Conservation (phyloP, 2,329 filamentous ascomycete genomes). For the Arthrobotrys iridis region DNA sequence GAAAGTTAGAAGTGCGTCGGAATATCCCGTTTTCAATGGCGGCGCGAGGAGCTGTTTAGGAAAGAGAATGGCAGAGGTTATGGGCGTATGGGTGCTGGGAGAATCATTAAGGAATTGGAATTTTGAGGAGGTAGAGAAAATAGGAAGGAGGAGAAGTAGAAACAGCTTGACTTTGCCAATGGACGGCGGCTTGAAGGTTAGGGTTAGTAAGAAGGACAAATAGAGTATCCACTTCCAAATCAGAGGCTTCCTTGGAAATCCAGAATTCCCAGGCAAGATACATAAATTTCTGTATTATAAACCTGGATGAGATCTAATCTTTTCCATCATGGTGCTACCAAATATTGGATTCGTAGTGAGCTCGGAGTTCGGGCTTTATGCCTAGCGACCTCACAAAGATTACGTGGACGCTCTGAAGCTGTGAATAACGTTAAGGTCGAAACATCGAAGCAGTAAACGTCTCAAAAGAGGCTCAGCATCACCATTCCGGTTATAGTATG, state of each 20-base stretch:
- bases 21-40: slow-evolving; percentile 50
- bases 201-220: slow-evolving; percentile 20
- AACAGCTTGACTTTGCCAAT: slow-evolving; percentile 50
- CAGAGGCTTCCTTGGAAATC: too few species aligned
- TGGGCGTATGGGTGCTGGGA: slow-evolving; percentile 49
- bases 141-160: slow-evolving; percentile 45
- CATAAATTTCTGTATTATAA: too few species aligned
- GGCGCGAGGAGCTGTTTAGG: slow-evolving; percentile 52
- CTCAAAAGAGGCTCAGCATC: slow-evolving; percentile 12
- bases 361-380: background rate
- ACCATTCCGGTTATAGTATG: background rate
- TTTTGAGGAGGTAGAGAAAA: slow-evolving; percentile 48
- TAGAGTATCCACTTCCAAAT: background rate
- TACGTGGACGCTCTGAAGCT: slow-evolving; percentile 23
- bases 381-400: slow-evolving; percentile 1
- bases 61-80: slow-evolving; percentile 48
- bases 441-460: background rate
- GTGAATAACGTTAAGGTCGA: background rate
- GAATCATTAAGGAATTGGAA: slow-evolving; percentile 47
- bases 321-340: too few species aligned
- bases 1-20: slow-evolving; percentile 29
- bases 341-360: background rate
- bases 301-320: too few species aligned
- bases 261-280: too few species aligned
- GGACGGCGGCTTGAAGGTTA: slow-evolving; percentile 48